phyloP scores from a whole-genome alignment of 129 eudicot species.

The Artemisia tridentata region DNA sequence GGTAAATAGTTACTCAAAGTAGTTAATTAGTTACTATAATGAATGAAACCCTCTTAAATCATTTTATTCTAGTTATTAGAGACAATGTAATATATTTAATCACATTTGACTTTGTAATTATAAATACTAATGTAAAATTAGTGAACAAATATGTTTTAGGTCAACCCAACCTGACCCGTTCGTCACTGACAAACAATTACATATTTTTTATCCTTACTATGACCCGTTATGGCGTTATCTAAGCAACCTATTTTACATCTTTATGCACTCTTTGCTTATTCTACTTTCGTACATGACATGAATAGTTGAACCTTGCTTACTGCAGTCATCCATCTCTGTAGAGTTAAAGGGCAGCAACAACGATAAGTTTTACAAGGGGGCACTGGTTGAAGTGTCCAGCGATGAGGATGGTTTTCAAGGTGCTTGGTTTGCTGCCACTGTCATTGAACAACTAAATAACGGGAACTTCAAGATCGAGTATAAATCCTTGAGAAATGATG shows the following conservation, averaged over 20 bases:
- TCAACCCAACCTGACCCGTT: neutral
- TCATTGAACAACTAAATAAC: slow-evolving; percentile 33
- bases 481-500: slow-evolving; percentile 52
- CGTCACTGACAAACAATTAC: neutral
- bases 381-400: slow-evolving; percentile 58
- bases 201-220: neutral
- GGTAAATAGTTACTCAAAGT: neutral
- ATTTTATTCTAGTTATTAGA: neutral
- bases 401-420: slow-evolving; percentile 83
- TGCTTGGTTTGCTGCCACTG: slow-evolving; percentile 81
- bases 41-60: neutral
- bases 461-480: slow-evolving; percentile 54
- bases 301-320: neutral
- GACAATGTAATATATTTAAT: too few relatives aligned
- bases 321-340: slow-evolving; percentile 28
- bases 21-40: neutral
- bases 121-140: neutral
- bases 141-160: neutral
- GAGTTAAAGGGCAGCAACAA: slow-evolving; percentile 26
- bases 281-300: neutral
- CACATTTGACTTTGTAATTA: too few relatives aligned
- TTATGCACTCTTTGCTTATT: neutral
- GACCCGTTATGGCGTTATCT: neutral
- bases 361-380: slow-evolving; percentile 42
- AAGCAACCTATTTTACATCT: neutral